These are phyloP conservation scores for Macrophomina tecta DNA, from an alignment of 2,329 filamentous ascomycete genomes.

Conservation along the genomic window DNA sequence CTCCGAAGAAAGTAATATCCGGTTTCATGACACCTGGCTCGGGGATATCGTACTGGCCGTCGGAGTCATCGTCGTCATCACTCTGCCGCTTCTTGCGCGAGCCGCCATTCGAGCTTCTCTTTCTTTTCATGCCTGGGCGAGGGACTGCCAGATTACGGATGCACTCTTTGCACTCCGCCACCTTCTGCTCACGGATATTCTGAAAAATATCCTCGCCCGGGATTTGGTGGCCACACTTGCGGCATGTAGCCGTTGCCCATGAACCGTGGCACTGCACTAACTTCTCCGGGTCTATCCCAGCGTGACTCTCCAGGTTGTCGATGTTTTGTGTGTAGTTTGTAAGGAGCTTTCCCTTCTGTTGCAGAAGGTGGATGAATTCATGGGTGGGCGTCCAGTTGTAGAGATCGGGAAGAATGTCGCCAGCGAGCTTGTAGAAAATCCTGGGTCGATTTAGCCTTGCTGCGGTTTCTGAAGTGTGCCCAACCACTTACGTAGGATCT, in stretches of 20 bases:
- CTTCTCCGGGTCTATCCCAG: constrained; percentile 80
- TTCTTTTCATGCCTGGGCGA: constrained; percentile 58
- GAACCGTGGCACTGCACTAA: constrained; percentile 96
- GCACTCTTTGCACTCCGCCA: constrained; percentile 80
- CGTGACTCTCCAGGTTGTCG: constrained; percentile 89
- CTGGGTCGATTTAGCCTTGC: constrained; percentile 9
- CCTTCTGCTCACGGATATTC: constrained; percentile 75
- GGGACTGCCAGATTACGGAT: constrained; percentile 59
- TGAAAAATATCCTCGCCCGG: constrained; percentile 78
- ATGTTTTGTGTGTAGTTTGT: constrained; percentile 99
- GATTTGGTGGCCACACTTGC: constrained; percentile 78
- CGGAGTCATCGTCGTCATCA: constrained; percentile 61
- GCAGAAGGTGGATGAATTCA: constrained; percentile 87
- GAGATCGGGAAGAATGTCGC: constrained; percentile 83
- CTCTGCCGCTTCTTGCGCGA: constrained; percentile 57
- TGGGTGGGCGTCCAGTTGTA: constrained; percentile 89
- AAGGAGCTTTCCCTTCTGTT: constrained; percentile 85
- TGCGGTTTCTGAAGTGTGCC: not conserved
- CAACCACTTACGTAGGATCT: constrained; percentile 63
- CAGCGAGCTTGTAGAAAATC: constrained; percentile 90
- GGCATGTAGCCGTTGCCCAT: constrained; percentile 89
- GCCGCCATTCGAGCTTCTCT: constrained; percentile 55
- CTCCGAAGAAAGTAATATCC: constrained; percentile 97
- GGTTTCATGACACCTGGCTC: constrained; percentile 87
- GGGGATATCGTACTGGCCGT: constrained; percentile 69